Conservation (phyloP, 208 protist genomes). For the Trypanosoma lewisi region DNA sequence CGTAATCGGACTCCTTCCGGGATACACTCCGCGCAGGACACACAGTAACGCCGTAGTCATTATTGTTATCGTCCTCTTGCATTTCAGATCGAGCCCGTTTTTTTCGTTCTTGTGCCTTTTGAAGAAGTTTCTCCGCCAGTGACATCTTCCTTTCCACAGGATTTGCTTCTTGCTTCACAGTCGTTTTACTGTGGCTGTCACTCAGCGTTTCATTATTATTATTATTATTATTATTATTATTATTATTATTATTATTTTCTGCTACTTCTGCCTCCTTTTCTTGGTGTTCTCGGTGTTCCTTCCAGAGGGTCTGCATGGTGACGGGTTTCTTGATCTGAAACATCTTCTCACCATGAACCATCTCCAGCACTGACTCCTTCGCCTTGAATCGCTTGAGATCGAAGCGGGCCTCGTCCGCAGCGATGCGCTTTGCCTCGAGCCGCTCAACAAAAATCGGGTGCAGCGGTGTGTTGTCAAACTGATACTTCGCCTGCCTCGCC, state of each 20-base stretch:
- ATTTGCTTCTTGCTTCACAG: neutral
- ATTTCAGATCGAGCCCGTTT: conserved; percentile 48
- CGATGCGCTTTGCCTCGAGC: conserved; percentile 48
- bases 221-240: neutral
- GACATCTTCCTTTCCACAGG: conserved; percentile 47
- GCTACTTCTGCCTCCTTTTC: conserved; percentile 18
- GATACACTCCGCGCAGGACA: conserved; percentile 12
- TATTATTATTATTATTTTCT: too few relatives aligned
- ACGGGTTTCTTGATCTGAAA: conserved; percentile 61
- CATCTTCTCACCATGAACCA: conserved; percentile 76
- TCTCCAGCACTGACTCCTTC: conserved; percentile 82
- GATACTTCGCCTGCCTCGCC: conserved; percentile 72
- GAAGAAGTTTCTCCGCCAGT: conserved; percentile 77
- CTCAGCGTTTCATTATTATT: neutral
- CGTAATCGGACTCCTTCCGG: conserved; percentile 3
- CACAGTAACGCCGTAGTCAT: conserved; percentile 19
- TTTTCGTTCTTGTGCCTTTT: conserved; percentile 80
- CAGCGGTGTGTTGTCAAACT: conserved; percentile 71
- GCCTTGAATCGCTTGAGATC: conserved; percentile 80
- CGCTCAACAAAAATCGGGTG: conserved; percentile 83
- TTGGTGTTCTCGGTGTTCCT: conserved; percentile 20
- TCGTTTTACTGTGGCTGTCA: neutral
- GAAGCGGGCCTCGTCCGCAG: conserved; percentile 64
- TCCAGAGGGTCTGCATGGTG: conserved; percentile 57
- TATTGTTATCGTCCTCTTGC: conserved; percentile 13